phyloP scores from a whole-genome alignment of 768 basidiomycete species.

The Pluteus cervinus region DNA sequence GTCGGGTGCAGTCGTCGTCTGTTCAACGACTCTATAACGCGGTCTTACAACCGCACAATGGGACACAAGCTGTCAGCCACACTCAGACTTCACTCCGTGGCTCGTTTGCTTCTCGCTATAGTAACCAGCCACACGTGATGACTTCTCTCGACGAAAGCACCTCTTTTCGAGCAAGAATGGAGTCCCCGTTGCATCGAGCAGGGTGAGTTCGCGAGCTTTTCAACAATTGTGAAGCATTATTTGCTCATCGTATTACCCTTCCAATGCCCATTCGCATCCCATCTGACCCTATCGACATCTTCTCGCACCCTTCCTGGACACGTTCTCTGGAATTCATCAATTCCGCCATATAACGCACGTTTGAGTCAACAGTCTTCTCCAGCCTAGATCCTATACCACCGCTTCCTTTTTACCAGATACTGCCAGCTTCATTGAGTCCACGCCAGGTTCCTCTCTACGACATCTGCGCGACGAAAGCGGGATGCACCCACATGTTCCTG shows the following conservation, averaged over 20 bases:
- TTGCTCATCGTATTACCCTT: too few relatives aligned
- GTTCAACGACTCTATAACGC: too few relatives aligned
- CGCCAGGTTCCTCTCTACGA: too few relatives aligned
- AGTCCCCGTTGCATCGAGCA: slow-evolving; percentile 42
- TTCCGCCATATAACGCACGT: slow-evolving; percentile 2
- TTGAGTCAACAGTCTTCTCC: slow-evolving; percentile 40
- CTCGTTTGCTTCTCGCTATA: too few relatives aligned
- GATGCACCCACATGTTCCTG: too few relatives aligned
- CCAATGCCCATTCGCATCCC: neutral
- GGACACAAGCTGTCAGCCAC: too few relatives aligned
- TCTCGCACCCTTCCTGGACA: neutral
- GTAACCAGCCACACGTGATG: slow-evolving; percentile 16
- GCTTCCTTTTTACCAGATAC: slow-evolving; percentile 18
- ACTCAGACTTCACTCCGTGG: too few relatives aligned
- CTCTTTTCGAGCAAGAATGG: too few relatives aligned
- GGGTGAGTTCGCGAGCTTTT: slow-evolving; percentile 34
- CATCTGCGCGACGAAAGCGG: too few relatives aligned
- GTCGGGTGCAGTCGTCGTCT: too few relatives aligned
- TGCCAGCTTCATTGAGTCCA: slow-evolving; percentile 8
- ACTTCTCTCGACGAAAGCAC: slow-evolving; percentile 18
- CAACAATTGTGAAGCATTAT: too few relatives aligned
- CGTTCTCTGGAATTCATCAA: neutral
- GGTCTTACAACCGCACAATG: too few relatives aligned
- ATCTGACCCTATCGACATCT: neutral
- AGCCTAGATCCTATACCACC: slow-evolving; percentile 44